Evolutionary conservation across 2,329 filamentous ascomycete species (phyloP).

Genomic region (Trichophyton mentagrophytes): DNA sequence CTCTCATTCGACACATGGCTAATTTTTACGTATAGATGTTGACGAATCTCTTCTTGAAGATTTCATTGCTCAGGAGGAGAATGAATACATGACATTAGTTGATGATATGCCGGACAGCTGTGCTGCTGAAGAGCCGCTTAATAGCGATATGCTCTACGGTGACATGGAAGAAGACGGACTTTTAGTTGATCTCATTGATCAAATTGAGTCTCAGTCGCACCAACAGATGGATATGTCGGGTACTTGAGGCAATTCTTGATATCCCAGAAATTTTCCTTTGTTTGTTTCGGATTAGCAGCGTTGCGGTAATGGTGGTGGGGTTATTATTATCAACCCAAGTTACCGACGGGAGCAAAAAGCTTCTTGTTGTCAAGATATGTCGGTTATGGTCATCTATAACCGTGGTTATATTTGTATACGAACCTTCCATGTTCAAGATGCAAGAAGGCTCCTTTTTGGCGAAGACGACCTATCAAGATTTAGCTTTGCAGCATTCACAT

Average conservation of each 20-base stretch:
- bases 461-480: too few relatives aligned
- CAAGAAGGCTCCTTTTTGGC: too few relatives aligned
- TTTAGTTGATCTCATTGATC: constrained; percentile 53
- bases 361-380: too few relatives aligned
- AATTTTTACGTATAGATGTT: background rate
- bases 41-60: constrained; percentile 24
- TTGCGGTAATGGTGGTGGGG: background rate
- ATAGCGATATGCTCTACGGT: background rate
- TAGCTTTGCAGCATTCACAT: too few relatives aligned
- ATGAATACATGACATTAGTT: constrained; percentile 10
- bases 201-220: constrained; percentile 22
- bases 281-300: background rate
- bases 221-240: constrained; percentile 32
- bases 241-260: background rate
- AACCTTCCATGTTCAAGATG: too few relatives aligned
- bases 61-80: constrained; percentile 18
- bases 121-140: background rate
- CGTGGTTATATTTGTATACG: too few relatives aligned
- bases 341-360: too few relatives aligned
- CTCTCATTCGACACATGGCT: background rate
- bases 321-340: too few relatives aligned
- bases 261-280: background rate
- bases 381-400: too few relatives aligned
- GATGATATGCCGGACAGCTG: constrained; percentile 18
- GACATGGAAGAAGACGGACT: constrained; percentile 43